Evolutionary conservation across 176 grass and related monocot species (phyloP).

Genomic region (Elaeis guineensis): DNA sequence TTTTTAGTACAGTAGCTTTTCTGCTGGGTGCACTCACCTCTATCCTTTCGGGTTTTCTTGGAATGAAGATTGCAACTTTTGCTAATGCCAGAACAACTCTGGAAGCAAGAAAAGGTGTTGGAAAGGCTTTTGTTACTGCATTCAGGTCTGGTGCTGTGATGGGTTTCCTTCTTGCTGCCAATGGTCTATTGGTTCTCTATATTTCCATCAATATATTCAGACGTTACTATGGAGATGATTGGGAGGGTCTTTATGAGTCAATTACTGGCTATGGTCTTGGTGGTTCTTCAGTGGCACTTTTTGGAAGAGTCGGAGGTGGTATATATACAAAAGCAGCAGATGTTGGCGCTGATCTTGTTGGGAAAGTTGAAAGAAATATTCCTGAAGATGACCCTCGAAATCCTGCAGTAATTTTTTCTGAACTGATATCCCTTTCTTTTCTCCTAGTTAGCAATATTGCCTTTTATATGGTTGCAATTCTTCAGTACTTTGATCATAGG

Average conservation of each 20-base stretch:
- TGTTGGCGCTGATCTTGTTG: slow-evolving; percentile 77
- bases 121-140: slow-evolving; percentile 36
- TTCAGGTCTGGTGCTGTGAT: slow-evolving; percentile 59
- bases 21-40: slow-evolving; percentile 54
- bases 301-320: slow-evolving; percentile 67
- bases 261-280: slow-evolving; percentile 64
- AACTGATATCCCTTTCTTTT: too few species aligned
- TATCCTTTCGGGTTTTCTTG: slow-evolving; percentile 48
- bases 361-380: slow-evolving; percentile 67
- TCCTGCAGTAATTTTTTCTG: slow-evolving; percentile 36
- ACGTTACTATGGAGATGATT: slow-evolving; percentile 63
- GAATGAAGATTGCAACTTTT: slow-evolving; percentile 58
- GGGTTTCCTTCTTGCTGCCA: slow-evolving; percentile 61
- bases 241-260: slow-evolving; percentile 49
- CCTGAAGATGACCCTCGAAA: slow-evolving; percentile 82
- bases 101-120: slow-evolving; percentile 43
- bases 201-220: slow-evolving; percentile 48
- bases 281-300: slow-evolving; percentile 65
- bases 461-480: too few species aligned
- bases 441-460: too few species aligned
- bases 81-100: slow-evolving; percentile 58
- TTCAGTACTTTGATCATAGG: too few species aligned
- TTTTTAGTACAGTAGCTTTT: slow-evolving; percentile 49
- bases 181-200: slow-evolving; percentile 57
- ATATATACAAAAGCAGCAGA: slow-evolving; percentile 84